Evolutionary conservation across 805 yeast species (phyloP), one percentile per base, ranked within the genome.

Genomic region (Blastobotrys attinorum): DNA sequence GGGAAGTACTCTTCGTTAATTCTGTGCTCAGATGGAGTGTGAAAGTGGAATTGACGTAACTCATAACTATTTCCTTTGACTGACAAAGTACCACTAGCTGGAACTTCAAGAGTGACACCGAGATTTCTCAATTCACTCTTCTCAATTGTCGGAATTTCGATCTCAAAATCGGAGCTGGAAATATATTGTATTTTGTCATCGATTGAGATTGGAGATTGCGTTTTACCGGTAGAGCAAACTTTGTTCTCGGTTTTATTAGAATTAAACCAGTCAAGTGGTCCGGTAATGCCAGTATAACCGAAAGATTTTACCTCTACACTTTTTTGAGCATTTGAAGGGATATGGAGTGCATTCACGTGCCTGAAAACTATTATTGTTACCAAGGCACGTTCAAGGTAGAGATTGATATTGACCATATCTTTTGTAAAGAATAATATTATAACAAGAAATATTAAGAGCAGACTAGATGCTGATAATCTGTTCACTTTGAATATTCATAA

Each of bases 1-100:
- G 37, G 37, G 4, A 22, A 33, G 20, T 4, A 41, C 32, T 34
- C 31, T 34, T 7, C 4, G 33, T 40, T 21, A 18, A 31, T 6
- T 23, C 43, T 29, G 43, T 40, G 43, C 38, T 40, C 43, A 13
- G 37, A 27, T 5, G 43, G 43, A 25, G 43, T 40, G 20, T 40
- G 43, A 32, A 40, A 40, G 22, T 40, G 43, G 38, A 40, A 40
- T 33, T 40, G 43, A 22, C 31, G 29, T 21, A 40, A 23, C 3
- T 20, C 15, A 25, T 32, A 40, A 4, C 21, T 22, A 18, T 20
- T 17, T 3, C 38, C 38, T 16, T 33, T 17, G 20, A 33, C 15
- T 21, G 8, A 16, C 13, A 32, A 21, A 4, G 43, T 18, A 17
- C 37, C 36, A 10, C 33, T 31, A 22, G 38, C 15, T 4, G 16